Conservation (phyloP, 352 stramenopile genomes). For the Salisapilia sapeloensis region DNA sequence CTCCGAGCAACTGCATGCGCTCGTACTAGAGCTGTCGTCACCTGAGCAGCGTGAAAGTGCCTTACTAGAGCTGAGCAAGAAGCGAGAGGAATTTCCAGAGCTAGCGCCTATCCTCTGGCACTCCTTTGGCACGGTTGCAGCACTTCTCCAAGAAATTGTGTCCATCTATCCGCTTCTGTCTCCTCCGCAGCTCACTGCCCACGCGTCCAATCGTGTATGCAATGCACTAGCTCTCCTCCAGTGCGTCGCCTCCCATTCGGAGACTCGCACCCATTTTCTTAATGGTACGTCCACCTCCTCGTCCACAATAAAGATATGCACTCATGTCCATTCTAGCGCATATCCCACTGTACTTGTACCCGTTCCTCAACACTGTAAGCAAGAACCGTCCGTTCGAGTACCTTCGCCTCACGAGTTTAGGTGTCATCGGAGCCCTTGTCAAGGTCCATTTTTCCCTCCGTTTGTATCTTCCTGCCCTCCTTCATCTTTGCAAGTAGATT, state of each 20-base stretch:
- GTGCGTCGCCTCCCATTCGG: constrained; percentile 94
- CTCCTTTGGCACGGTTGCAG: constrained; percentile 92
- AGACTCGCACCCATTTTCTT: constrained; percentile 95
- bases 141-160: constrained; percentile 97
- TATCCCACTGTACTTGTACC: constrained; percentile 97
- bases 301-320: not conserved
- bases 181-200: constrained; percentile 92
- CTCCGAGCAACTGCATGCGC: constrained; percentile 68
- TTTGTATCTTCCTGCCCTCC: not conserved
- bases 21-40: constrained; percentile 89
- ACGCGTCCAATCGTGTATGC: constrained; percentile 96
- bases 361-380: constrained; percentile 97
- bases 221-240: constrained; percentile 97
- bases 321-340: constrained; percentile 40
- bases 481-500: constrained; percentile 45
- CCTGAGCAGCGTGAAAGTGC: constrained; percentile 90
- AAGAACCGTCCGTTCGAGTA: constrained; percentile 99
- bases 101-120: constrained; percentile 97
- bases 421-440: constrained; percentile 97
- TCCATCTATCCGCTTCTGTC: constrained; percentile 96
- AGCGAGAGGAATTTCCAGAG: constrained; percentile 94
- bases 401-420: constrained; percentile 92
- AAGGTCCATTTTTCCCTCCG: constrained; percentile 42
- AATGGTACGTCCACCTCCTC: constrained; percentile 31
- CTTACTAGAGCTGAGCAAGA: constrained; percentile 97